These are phyloP conservation scores for Zymoseptoria crescenta DNA, from an alignment of 2,329 filamentous ascomycete species.

Conservation along the genomic window DNA sequence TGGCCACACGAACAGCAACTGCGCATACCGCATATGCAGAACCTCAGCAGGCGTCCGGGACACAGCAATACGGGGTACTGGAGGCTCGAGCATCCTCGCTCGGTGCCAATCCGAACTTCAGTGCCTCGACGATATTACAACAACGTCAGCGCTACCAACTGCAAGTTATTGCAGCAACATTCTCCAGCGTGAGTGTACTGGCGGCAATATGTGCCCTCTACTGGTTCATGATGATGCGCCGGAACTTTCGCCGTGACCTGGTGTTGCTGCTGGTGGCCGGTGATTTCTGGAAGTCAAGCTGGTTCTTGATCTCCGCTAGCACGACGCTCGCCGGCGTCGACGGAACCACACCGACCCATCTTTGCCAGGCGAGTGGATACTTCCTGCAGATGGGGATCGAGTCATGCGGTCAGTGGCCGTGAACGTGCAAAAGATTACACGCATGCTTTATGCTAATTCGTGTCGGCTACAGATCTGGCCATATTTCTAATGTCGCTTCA, in stretches of 20 bases:
- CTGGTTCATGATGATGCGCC: constrained; percentile 67
- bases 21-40: not conserved
- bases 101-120: constrained; percentile 13
- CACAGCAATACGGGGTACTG: not conserved
- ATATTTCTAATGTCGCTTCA: constrained; percentile 56
- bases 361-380: constrained; percentile 26
- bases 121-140: constrained; percentile 13
- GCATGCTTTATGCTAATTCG: not conserved
- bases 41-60: not conserved
- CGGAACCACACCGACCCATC: constrained; percentile 8
- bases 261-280: constrained; percentile 67
- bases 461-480: constrained; percentile 48
- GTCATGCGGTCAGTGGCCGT: constrained; percentile 18
- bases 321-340: constrained; percentile 47
- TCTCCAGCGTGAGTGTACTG: constrained; percentile 47
- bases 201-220: constrained; percentile 53
- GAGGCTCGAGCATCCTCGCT: constrained; percentile 3
- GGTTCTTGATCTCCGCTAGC: constrained; percentile 59
- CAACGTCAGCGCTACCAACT: constrained; percentile 18
- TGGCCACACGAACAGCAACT: not conserved
- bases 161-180: constrained; percentile 29
- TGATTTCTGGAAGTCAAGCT: constrained; percentile 62
- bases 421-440: not conserved
- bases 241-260: constrained; percentile 66
- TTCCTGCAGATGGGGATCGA: constrained; percentile 22